phyloP scores from a whole-genome alignment of 768 basidiomycete species.

The Cystobasidium onofrii region DNA sequence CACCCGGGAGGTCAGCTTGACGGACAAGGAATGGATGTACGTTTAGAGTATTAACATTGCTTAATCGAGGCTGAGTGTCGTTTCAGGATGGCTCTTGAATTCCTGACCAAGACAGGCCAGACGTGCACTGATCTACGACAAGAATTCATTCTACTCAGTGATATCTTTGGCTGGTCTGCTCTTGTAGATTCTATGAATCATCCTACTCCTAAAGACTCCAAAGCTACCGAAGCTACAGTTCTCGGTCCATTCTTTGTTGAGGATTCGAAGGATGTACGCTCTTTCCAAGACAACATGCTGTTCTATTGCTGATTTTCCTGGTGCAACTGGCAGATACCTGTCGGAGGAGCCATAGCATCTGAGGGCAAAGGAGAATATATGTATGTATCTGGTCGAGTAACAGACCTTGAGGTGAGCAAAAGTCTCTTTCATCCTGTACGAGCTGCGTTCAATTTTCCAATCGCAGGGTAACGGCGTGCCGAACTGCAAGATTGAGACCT shows the following conservation, averaged over 20 bases:
- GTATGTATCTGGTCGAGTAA: conserved; percentile 66
- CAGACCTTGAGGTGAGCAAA: conserved; percentile 50
- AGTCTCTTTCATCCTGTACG: too few species aligned
- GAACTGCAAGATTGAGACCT: conserved; percentile 46
- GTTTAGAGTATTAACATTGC: neutral
- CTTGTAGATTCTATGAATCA: conserved; percentile 55
- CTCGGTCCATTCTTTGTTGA: conserved; percentile 76
- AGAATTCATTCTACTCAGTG: conserved; percentile 80
- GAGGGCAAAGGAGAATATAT: conserved; percentile 80
- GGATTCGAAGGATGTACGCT: conserved; percentile 53
- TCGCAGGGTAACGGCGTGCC: conserved; percentile 36
- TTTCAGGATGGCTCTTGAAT: conserved; percentile 57
- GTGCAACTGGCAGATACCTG: conserved; percentile 40
- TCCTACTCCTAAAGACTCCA: conserved; percentile 43
- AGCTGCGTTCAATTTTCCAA: too few species aligned
- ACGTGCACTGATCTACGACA: conserved; percentile 54
- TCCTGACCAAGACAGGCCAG: conserved; percentile 67
- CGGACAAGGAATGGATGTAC: conserved; percentile 70
- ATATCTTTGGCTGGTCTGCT: conserved; percentile 67
- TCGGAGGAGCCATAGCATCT: conserved; percentile 70
- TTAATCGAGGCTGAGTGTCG: neutral
- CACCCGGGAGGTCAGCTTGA: conserved; percentile 51
- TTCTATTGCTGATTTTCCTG: neutral
- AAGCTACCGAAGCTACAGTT: conserved; percentile 50
- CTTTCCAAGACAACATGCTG: neutral